Conservation (phyloP, 495 filamentous ascomycete genomes). For the Immersiella caudata region DNA sequence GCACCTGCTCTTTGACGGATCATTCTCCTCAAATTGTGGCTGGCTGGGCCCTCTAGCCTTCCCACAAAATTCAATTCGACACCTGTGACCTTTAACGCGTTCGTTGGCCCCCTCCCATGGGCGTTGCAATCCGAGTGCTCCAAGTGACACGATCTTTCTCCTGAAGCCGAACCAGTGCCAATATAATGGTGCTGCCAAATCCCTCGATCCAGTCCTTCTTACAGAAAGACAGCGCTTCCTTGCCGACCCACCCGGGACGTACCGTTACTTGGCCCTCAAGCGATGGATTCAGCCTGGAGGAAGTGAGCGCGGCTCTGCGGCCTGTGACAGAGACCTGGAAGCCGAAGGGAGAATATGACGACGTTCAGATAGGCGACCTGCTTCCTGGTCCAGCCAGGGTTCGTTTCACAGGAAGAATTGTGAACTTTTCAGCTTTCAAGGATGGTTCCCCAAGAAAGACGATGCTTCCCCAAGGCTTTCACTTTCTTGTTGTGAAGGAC, state of each 20-base stretch:
- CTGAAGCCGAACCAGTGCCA: not conserved
- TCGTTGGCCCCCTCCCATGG: not conserved
- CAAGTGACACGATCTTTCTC: not conserved
- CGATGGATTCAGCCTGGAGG: conserved; percentile 14
- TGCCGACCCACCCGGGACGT: not conserved
- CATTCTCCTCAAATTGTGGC: too few species aligned
- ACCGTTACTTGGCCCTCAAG: not conserved
- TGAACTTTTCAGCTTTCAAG: conserved; percentile 55
- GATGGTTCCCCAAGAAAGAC: conserved; percentile 37
- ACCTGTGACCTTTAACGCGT: not conserved
- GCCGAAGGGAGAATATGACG: conserved; percentile 57
- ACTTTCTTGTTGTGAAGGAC: conserved; percentile 61
- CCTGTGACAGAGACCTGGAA: conserved; percentile 48
- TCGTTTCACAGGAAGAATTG: conserved; percentile 60
- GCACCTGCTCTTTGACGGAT: not conserved
- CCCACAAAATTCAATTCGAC: not conserved
- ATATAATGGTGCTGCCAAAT: conserved; percentile 13
- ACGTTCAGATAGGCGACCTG: conserved; percentile 53
- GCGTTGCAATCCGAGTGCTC: not conserved
- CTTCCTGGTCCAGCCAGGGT: conserved; percentile 55
- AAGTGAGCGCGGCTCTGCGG: conserved; percentile 9
- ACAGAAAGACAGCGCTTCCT: conserved; percentile 31
- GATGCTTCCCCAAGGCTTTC: conserved; percentile 44
- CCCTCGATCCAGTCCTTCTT: conserved; percentile 61
- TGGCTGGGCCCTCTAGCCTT: too few species aligned